These are phyloP conservation scores for Mimosa pudica DNA, from an alignment of 306 rosid species.

Conservation along the genomic window DNA sequence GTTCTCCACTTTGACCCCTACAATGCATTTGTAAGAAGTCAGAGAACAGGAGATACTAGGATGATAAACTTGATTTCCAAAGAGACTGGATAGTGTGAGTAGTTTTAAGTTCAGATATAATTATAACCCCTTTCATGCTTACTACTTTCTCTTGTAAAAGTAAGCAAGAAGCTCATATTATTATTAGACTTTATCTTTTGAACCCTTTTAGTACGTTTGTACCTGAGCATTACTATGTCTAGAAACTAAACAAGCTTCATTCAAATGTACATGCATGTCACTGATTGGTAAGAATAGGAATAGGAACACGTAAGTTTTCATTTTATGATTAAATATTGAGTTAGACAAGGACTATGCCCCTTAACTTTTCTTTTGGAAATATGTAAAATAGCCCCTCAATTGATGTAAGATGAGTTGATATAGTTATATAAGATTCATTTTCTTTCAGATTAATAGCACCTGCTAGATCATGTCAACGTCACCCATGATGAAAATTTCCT, in stretches of 20 bases:
- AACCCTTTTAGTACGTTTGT: constrained; percentile 17
- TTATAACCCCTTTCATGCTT: constrained; percentile 14
- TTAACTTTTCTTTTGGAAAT: not conserved
- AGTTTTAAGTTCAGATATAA: not conserved
- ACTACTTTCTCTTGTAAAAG: not conserved
- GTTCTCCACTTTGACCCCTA: constrained; percentile 95
- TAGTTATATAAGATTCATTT: not conserved
- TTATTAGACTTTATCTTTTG: not conserved
- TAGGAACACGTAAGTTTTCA: not conserved
- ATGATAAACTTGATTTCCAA: not conserved
- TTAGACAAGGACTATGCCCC: not conserved
- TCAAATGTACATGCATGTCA: constrained; percentile 18
- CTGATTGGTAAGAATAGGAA: not conserved
- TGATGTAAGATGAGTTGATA: not conserved
- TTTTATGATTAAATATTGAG: not conserved
- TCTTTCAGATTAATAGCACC: constrained; percentile 5
- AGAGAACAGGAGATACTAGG: constrained; percentile 19
- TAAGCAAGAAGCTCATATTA: not conserved
- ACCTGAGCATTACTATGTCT: constrained; percentile 1
- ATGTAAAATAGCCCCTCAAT: not conserved
- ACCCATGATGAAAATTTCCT: not conserved
- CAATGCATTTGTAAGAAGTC: constrained; percentile 34
- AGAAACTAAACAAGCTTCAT: constrained; percentile 10
- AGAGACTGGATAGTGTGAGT: constrained; percentile 1
- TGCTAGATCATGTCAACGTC: constrained; percentile 16